phyloP scores from a whole-genome alignment of 345 rosid genomes.

The Syzygium jambos region DNA sequence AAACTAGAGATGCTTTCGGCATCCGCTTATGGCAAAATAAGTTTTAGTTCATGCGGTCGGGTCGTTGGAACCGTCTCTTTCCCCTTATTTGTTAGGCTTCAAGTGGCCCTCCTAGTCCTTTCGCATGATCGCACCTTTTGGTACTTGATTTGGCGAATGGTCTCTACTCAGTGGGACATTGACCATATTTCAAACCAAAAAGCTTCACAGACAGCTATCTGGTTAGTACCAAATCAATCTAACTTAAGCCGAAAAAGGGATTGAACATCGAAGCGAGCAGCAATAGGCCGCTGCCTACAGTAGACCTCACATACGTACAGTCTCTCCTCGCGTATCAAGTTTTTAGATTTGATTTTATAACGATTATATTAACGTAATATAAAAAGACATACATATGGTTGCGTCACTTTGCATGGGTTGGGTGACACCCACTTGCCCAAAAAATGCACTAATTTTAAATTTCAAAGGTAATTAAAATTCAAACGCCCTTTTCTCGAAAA shows the following conservation, averaged over 20 bases:
- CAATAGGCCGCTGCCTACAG: neutral
- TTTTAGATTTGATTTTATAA: neutral
- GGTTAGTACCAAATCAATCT: neutral
- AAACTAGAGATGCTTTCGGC: no score
- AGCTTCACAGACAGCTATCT: neutral
- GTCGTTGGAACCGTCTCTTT: no score
- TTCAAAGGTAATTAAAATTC: neutral
- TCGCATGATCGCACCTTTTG: neutral
- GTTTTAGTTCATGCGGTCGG: no score
- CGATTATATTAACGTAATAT: neutral
- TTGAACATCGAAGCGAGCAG: neutral
- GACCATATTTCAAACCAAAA: neutral
- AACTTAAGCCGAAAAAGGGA: neutral
- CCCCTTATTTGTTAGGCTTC: no score
- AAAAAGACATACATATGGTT: neutral
- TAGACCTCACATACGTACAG: neutral
- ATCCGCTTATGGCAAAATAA: no score
- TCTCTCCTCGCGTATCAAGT: fast-evolving
- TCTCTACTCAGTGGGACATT: neutral
- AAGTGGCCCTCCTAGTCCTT: neutral
- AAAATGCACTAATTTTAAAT: neutral
- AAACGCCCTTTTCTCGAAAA: neutral
- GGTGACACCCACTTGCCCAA: neutral
- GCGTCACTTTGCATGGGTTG: neutral
- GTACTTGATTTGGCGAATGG: neutral